Percentiles rank a stretch among this genome's conserved stretches.
Evolutionary conservation across 192 early-diverging fungal genomes (phyloP).

Genomic region (Phlyctochytrium bullatum): DNA sequence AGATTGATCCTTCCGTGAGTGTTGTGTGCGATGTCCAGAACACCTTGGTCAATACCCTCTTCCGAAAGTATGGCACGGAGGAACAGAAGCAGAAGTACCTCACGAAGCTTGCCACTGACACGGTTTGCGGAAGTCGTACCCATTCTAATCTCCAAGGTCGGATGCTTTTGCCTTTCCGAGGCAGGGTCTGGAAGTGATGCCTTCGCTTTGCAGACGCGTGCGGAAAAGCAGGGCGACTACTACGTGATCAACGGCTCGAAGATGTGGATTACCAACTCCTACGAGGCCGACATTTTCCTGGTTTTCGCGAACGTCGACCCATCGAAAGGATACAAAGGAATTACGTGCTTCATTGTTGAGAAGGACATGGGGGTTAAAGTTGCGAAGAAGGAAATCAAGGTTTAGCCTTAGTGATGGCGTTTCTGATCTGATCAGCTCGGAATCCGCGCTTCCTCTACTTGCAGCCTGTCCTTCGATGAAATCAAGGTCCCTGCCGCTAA

Average conservation of each 20-base stretch:
- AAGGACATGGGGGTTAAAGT: constrained; percentile 87
- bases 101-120: constrained; percentile 75
- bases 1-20: constrained; percentile 89
- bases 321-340: constrained; percentile 91
- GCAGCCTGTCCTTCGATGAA: constrained; percentile 90
- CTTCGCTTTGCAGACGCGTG: constrained; percentile 85
- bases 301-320: constrained; percentile 99
- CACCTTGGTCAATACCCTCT: constrained; percentile 92
- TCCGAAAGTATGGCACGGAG: constrained; percentile 77
- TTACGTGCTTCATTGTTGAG: constrained; percentile 96
- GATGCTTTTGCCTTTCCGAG: constrained; percentile 94
- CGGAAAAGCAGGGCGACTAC: constrained; percentile 82
- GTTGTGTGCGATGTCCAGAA: constrained; percentile 96
- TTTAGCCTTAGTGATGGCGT: constrained; percentile 16
- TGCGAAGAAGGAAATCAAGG: constrained; percentile 95
- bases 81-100: constrained; percentile 81
- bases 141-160: constrained; percentile 55
- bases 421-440: constrained; percentile 62
- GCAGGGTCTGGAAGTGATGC: constrained; percentile 90
- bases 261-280: constrained; percentile 82
- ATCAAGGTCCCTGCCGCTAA: constrained; percentile 75
- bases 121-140: constrained; percentile 24
- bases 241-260: constrained; percentile 75
- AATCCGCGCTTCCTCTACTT: constrained; percentile 95
- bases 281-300: constrained; percentile 91